A percentile compares a stretch with the other conserved stretches of the same genome.
These are phyloP conservation scores for Stachybotrys chartarum DNA, from an alignment of 2,329 filamentous ascomycete genomes.

Conservation along the genomic window DNA sequence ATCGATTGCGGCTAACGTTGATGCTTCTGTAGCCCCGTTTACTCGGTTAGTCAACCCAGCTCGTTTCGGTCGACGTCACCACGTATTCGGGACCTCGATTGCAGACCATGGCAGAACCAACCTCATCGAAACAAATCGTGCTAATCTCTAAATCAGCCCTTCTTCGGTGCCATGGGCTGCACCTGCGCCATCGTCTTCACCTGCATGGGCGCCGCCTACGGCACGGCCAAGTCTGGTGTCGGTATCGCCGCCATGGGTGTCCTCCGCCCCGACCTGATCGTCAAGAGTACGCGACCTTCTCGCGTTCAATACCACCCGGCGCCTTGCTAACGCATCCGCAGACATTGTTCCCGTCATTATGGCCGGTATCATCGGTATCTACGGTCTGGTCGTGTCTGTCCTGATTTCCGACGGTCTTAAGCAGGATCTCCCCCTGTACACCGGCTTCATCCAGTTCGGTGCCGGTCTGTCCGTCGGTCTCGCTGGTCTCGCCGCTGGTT, in stretches of 20 bases:
- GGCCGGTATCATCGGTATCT: constrained; percentile 99
- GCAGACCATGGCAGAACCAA: constrained; percentile 9
- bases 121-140: constrained; percentile 1
- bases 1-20: constrained; percentile 34
- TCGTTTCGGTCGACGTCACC: constrained; percentile 22
- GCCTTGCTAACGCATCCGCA: constrained; percentile 27
- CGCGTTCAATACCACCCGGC: neutral
- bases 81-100: constrained; percentile 11
- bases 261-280: constrained; percentile 92
- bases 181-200: constrained; percentile 96
- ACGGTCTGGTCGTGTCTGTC: constrained; percentile 83
- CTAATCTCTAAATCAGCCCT: constrained; percentile 45
- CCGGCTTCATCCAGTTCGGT: constrained; percentile 79
- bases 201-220: constrained; percentile 93
- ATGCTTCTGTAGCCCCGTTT: constrained; percentile 69
- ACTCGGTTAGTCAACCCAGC: constrained; percentile 74
- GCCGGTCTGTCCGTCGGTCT: constrained; percentile 77
- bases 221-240: constrained; percentile 98
- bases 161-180: constrained; percentile 97
- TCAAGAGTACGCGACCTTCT: constrained; percentile 74
- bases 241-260: constrained; percentile 99
- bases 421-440: constrained; percentile 68
- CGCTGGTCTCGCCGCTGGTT: constrained; percentile 75
- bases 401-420: constrained; percentile 74
- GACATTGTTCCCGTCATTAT: constrained; percentile 99